Base-by-base conservation (phyloP, 441 rosid genomes). In the Pelargonium myrrhifolium region DNA sequence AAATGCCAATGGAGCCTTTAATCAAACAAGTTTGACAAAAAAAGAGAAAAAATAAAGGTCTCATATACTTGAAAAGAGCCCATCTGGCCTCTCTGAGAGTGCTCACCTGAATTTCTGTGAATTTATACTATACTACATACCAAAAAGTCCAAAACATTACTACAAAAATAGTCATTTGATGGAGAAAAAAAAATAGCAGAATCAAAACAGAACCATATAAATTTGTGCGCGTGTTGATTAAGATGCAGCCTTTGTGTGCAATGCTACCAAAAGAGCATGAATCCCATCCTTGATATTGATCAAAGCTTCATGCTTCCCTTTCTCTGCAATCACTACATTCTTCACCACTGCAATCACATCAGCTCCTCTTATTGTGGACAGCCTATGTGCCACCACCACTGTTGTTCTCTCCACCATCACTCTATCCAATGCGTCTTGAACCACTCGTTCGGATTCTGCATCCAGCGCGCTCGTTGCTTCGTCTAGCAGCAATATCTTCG, bases 381-480 rank as follows among this genome's bases (percentile, higher is more conserved):
- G 76, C 18, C 84, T 76, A 65, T 84, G 94, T 2, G 92, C 93
- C 11, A 87, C 94, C 15, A 86, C 86, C 10, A 92, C 49, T 0
- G 92, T 86, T 3, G 98, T 88, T 6, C 83, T 63, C 62, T 83
- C 78, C 58, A 82, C 82, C 92, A 85, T 81, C 5, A 74, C 87
- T 51, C 81, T 53, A 47, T 88, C 93, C 10, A 84, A 49, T 18
- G 85, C 90, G 6, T 88, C 87, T 35, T 87, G 94, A 67, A 89
- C 96, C 55, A 87, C 85, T 24, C 79, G 77, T 45, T 92, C 88
- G 0, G 91, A 86, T 65, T 88, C 89, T 0, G 89, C 86, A 35
- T 89, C 95, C 0, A 87, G 76, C 0, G 98, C 90, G 64, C 98
- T 92, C 0, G 84, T 88, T 31, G 93, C 96, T 68, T 92, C 95